These are phyloP conservation scores for Lactarius deliciosus DNA, from an alignment of 768 basidiomycete genomes.

Conservation along the genomic window DNA sequence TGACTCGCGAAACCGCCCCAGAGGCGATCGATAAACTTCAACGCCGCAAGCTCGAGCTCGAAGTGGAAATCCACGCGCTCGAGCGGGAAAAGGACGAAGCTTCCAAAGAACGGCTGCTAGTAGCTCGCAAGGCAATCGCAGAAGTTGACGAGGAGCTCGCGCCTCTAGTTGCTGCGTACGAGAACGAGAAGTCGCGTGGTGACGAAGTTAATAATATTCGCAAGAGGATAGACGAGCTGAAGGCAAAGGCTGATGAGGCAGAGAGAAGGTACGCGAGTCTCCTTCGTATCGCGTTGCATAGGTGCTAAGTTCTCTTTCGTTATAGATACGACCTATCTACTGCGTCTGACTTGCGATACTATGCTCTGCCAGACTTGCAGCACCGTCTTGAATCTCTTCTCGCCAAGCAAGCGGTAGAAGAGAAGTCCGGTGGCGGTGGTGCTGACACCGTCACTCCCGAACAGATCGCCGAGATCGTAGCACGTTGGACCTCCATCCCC, in stretches of 20 bases:
- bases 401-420: slow-evolving; percentile 68
- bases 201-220: slow-evolving; percentile 77
- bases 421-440: slow-evolving; percentile 55
- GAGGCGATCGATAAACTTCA: slow-evolving; percentile 92
- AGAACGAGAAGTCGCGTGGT: slow-evolving; percentile 78
- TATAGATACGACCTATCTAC: slow-evolving; percentile 54
- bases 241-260: slow-evolving; percentile 89
- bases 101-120: slow-evolving; percentile 76
- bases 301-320: slow-evolving; percentile 25
- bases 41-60: slow-evolving; percentile 83
- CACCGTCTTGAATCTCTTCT: slow-evolving; percentile 67
- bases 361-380: slow-evolving; percentile 87
- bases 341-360: slow-evolving; percentile 87
- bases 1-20: slow-evolving; percentile 91
- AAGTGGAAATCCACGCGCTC: slow-evolving; percentile 93
- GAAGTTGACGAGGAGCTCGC: slow-evolving; percentile 82
- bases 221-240: slow-evolving; percentile 85
- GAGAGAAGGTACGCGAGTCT: slow-evolving; percentile 61
- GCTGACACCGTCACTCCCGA: slow-evolving; percentile 79
- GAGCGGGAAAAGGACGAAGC: slow-evolving; percentile 89
- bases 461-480: slow-evolving; percentile 92
- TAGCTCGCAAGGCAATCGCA: slow-evolving; percentile 74
- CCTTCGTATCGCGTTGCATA: background rate
- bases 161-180: slow-evolving; percentile 82
- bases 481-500: slow-evolving; percentile 90